Base-by-base conservation (phyloP, 257 asterid genomes). In the Misopates orontium region DNA sequence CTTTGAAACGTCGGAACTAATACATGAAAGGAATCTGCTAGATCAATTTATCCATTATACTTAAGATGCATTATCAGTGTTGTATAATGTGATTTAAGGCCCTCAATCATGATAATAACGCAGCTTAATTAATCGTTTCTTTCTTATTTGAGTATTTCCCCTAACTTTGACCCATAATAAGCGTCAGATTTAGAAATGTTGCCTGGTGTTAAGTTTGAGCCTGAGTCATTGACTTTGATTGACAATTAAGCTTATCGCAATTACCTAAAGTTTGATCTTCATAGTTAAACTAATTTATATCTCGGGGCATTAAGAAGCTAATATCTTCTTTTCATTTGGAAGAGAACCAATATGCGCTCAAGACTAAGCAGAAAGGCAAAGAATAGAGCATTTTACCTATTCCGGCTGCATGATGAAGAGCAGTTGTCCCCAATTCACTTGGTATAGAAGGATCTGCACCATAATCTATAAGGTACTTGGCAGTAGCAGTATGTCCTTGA, bases 331-430 rank as follows among this genome's bases (percentile, higher is more conserved):
- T 16, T 45, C 1, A 45, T 16, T 45, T 14, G 51, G 19, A 13
- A 7, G 51, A 45, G 19, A 13, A 45, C 18, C 9, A 13, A 16
- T 1, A 45, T 45, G 18, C 17, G 17, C 4, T 45, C n/a, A 5
- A 14, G 17, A 45, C 17, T 4, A 36, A 14, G 51, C 51, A 45
- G 51, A 45, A 16, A 59, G 40, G 56, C 24, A 64, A 28, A 58
- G 11, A 61, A 23, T 67, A 59, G 51, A 20, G 22, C 50, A 69
- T 32, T 60, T 40, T 66, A 93, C 99, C 99, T 75, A 73, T 80
- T 79, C 96, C 96, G 0, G 96, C 95, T 56, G 95, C 51, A 71
- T 88, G 95, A 80, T 94, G 99, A 80, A 94, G 68, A 66, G 96
- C 95, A 41, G 95, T 88, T 52, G 88, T 75, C 70, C 97, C 99